These are phyloP conservation scores for Leccinum subtestaceum DNA, from an alignment of 768 basidiomycete genomes.

Conservation along the genomic window DNA sequence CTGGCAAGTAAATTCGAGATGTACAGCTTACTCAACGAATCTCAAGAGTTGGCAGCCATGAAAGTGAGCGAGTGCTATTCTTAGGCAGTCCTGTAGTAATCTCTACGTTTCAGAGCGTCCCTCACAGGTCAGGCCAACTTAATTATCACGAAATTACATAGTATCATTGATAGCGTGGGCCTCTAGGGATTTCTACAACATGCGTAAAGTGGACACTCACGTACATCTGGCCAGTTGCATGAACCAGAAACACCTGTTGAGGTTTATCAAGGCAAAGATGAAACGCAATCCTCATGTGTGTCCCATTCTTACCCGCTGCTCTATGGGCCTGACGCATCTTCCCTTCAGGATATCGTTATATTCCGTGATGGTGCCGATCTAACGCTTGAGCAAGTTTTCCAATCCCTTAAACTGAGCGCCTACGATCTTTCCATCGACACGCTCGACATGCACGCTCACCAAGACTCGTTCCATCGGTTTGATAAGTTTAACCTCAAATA, in stretches of 20 bases:
- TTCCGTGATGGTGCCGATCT: conserved; percentile 89
- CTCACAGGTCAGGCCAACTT: conserved; percentile 26
- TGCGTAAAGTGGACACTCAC: conserved; percentile 98
- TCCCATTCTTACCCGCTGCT: conserved; percentile 1
- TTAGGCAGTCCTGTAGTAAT: conserved; percentile 5
- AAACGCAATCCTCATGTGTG: conserved; percentile 77
- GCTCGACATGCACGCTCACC: conserved; percentile 98
- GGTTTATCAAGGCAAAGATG: conserved; percentile 99
- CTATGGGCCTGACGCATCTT: background rate
- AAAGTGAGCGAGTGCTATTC: conserved; percentile 55
- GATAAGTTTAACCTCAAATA: conserved; percentile 99
- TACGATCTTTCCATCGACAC: conserved; percentile 99
- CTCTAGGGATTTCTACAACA: conserved; percentile 94
- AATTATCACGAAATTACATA: background rate
- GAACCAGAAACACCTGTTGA: conserved; percentile 98
- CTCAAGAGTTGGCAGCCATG: conserved; percentile 93
- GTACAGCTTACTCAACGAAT: conserved; percentile 89
- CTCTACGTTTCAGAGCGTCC: conserved; percentile 23
- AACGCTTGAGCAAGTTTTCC: conserved; percentile 91
- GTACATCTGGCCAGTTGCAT: conserved; percentile 98
- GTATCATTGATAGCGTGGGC: conserved; percentile 2
- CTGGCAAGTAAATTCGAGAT: conserved; percentile 91
- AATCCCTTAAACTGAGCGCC: conserved; percentile 90
- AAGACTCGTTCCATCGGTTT: conserved; percentile 97
- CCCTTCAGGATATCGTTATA: conserved; percentile 84